These are phyloP conservation scores for Aspergillus sp. DNA, from an alignment of 2,329 filamentous ascomycete species.

Conservation along the genomic window DNA sequence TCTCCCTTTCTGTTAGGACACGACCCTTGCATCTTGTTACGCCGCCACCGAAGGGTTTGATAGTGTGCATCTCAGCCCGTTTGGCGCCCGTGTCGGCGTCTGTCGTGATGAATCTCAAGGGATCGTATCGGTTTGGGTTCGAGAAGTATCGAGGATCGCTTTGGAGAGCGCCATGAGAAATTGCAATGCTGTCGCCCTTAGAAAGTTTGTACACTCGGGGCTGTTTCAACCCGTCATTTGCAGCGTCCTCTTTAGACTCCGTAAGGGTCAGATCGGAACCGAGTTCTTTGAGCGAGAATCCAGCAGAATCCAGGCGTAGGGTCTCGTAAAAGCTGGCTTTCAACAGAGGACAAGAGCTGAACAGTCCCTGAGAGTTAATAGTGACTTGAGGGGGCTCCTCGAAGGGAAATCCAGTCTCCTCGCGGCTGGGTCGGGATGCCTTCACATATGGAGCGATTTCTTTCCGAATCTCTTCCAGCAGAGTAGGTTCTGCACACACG, in stretches of 20 bases:
- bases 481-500: conserved; percentile 35
- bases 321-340: conserved; percentile 43
- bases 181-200: conserved; percentile 38
- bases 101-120: conserved; percentile 42
- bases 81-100: conserved; percentile 29
- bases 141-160: conserved; percentile 35
- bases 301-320: conserved; percentile 38
- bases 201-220: conserved; percentile 35
- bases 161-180: conserved; percentile 41
- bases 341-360: conserved; percentile 40
- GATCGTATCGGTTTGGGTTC: conserved; percentile 38
- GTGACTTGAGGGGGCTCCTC: conserved; percentile 38
- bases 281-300: conserved; percentile 38
- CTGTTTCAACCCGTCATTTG: conserved; percentile 16
- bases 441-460: conserved; percentile 41
- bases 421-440: conserved; percentile 29
- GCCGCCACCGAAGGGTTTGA: conserved; percentile 46
- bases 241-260: conserved; percentile 34
- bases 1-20: conserved; percentile 45
- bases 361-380: conserved; percentile 36
- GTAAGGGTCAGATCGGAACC: conserved; percentile 32
- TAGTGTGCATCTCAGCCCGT: conserved; percentile 33
- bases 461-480: conserved; percentile 37
- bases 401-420: conserved; percentile 36
- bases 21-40: conserved; percentile 45